Evolutionary conservation across 1,284 basidiomycete species (phyloP), one percentile per base, ranked within the genome.

Genomic region (Volvariella volvacea): DNA sequence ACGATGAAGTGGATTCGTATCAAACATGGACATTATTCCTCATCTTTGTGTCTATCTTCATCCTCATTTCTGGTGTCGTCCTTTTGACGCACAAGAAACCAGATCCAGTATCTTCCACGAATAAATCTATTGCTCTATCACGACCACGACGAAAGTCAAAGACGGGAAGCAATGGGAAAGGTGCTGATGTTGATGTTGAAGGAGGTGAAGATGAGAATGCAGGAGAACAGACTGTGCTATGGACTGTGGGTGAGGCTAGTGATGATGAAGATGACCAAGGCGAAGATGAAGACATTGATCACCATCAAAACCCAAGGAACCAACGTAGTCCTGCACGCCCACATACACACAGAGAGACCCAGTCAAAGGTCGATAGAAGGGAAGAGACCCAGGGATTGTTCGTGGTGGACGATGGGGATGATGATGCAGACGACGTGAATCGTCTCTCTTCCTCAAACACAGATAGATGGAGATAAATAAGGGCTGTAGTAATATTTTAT

Each of bases 41-140:
- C 41, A 89, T 94, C 50, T 92, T 89, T 58, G 62, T 83, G 37
- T 91, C 89, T 1, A 92, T 96, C 52, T 64, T 79, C 31, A 73
- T 94, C 37, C 80, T 96, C 45, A 85, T 96, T 39, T 79, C 75
- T 0, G 92, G 92, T 3, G 92, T 96, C 33, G 84, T 93, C 22
- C 74, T 91, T 3, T 70, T 92, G 30, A 90, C 88, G 3, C 79
- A 85, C 64, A 88, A 90, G 67, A 90, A 91, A 55, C 88, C 88
- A 0, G 87, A 88, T 51, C n/a, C 36, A 12, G 48, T 50, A 30
- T 50, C 57, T 32, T 49, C 46, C 22, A 57, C 60, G 49, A 54
- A 52, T 15, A 59, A 57, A 41, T 56, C 58, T n/a, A 49, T 49
- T 16, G 47, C 50, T 3, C 46, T 51, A 22, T 28, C 55, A 39